Percentiles rank a stretch among this genome's conserved stretches.
Conservation (phyloP, 2,329 filamentous ascomycete species). For the Sclerotinia trifoliorum region DNA sequence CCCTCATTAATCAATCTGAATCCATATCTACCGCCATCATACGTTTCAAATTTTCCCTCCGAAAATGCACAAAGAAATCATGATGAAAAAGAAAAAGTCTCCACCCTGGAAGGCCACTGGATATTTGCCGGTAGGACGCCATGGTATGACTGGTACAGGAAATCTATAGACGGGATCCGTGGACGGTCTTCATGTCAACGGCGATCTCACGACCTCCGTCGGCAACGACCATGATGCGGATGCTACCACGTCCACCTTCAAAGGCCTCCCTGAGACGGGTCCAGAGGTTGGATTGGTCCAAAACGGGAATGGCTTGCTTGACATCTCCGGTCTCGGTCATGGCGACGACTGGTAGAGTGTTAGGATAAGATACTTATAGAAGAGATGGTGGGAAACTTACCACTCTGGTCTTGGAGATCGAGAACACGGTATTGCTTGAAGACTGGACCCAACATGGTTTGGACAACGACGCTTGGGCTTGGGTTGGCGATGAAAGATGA, state of each 20-base stretch:
- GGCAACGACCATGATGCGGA: constrained; percentile 93
- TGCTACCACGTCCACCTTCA: constrained; percentile 85
- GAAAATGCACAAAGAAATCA: constrained; percentile 24
- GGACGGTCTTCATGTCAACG: constrained; percentile 98
- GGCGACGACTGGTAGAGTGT: constrained; percentile 64
- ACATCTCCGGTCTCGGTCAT: constrained; percentile 98
- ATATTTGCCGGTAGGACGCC: constrained; percentile 17
- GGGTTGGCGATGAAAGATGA: constrained; percentile 97
- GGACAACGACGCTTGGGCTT: constrained; percentile 90
- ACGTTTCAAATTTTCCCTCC: constrained; percentile 21
- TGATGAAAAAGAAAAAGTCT: constrained; percentile 15
- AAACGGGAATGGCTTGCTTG: constrained; percentile 90
- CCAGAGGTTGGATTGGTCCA: constrained; percentile 92
- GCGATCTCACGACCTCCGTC: constrained; percentile 91
- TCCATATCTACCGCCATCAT: constrained; percentile 25
- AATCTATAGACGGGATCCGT: constrained; percentile 63
- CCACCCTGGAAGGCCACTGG: constrained; percentile 15
- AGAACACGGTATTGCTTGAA: constrained; percentile 99
- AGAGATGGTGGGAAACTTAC: constrained; percentile 43
- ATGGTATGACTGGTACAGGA: constrained; percentile 17
- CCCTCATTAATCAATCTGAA: constrained; percentile 27
- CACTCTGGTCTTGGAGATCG: constrained; percentile 82
- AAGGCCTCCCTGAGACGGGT: constrained; percentile 78
- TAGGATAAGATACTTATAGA: constrained; percentile 18
- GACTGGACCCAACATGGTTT: constrained; percentile 98